phyloP scores from a whole-genome alignment of 257 asterid genomes.

The Solanum sejunctum region DNA sequence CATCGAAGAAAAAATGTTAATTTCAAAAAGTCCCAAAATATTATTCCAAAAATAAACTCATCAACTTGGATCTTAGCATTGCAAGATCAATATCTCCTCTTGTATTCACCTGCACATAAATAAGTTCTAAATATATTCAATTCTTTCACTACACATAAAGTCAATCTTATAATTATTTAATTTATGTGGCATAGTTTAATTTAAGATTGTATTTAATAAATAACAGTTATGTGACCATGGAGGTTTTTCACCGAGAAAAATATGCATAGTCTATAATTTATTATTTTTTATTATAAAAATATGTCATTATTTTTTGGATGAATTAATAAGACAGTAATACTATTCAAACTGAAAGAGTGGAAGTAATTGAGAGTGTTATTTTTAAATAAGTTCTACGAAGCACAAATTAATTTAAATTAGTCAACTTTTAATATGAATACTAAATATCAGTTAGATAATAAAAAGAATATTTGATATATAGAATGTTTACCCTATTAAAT shows the following conservation, averaged over 20 bases:
- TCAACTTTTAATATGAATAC: too few species aligned
- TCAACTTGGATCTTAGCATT: neutral
- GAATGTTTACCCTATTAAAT: neutral
- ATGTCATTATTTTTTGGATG: neutral
- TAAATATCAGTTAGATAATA: too few species aligned
- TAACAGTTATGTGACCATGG: too few species aligned
- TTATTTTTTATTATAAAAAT: too few species aligned
- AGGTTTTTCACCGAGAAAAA: too few species aligned
- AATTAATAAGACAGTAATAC: neutral
- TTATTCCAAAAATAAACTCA: neutral
- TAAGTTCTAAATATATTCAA: neutral
- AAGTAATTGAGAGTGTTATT: neutral
- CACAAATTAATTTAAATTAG: too few species aligned
- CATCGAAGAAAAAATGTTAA: neutral
- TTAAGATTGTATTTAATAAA: neutral
- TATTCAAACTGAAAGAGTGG: neutral
- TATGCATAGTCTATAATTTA: too few species aligned
- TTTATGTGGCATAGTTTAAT: neutral
- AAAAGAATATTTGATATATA: neutral
- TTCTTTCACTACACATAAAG: neutral
- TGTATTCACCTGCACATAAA: neutral
- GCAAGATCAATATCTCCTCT: constrained; percentile 2
- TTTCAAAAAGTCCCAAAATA: neutral
- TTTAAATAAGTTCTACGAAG: too few species aligned
- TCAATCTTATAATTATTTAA: neutral